These are phyloP conservation scores for Amauroascus niger DNA, from an alignment of 2,329 filamentous ascomycete species.

Conservation along the genomic window DNA sequence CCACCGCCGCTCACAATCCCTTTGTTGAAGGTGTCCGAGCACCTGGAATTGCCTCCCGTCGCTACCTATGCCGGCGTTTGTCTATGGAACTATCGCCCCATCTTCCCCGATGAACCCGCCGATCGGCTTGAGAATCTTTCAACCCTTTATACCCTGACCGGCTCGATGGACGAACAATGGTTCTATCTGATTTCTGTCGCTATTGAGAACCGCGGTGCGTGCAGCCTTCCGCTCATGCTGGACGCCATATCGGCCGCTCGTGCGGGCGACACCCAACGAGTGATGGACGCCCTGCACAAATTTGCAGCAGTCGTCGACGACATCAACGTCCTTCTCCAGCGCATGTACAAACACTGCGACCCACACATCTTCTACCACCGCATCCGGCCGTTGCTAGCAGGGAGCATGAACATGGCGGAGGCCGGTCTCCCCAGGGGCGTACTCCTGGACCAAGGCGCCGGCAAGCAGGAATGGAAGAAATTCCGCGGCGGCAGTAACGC, in stretches of 20 bases:
- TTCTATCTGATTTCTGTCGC: conserved; percentile 94
- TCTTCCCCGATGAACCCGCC: conserved; percentile 72
- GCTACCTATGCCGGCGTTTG: conserved; percentile 88
- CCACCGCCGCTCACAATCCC: conserved; percentile 77
- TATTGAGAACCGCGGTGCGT: conserved; percentile 83
- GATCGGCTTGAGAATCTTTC: conserved; percentile 80
- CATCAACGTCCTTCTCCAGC: conserved; percentile 63
- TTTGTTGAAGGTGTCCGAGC: conserved; percentile 63
- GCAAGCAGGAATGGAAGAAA: conserved; percentile 61
- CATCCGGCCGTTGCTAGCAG: conserved; percentile 90
- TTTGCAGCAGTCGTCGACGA: conserved; percentile 87
- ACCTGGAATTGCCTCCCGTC: conserved; percentile 79
- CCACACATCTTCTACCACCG: conserved; percentile 91
- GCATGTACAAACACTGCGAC: conserved; percentile 94
- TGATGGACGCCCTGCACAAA: conserved; percentile 64
- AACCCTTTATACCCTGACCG: conserved; percentile 82
- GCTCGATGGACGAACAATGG: conserved; percentile 94
- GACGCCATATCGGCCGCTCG: conserved; percentile 73
- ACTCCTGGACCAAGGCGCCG: conserved; percentile 71
- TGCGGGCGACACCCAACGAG: conserved; percentile 56
- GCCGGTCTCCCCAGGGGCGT: conserved; percentile 82
- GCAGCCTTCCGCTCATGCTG: conserved; percentile 81
- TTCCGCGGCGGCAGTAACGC: conserved; percentile 93
- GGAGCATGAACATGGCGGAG: conserved; percentile 95
- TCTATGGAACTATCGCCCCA: conserved; percentile 93